Percentiles rank a stretch among this genome's conserved stretches.
These are phyloP conservation scores for Eudorina sp. DNA, from an alignment of 139 green algal genomes.

Conservation along the genomic window DNA sequence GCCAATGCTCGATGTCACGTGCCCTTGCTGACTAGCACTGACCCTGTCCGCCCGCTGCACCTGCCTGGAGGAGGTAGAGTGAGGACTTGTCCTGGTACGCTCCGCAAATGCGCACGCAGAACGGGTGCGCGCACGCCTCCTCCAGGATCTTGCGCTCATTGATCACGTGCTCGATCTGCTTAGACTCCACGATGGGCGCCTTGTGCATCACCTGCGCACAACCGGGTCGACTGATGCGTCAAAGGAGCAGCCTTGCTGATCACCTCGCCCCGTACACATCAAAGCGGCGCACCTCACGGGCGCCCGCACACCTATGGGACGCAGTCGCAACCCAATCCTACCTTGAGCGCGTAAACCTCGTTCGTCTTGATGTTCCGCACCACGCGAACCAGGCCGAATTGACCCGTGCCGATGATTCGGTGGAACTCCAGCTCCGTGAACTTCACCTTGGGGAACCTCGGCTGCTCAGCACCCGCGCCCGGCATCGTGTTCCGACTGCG, in stretches of 20 bases:
- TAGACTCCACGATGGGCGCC: constrained; percentile 78
- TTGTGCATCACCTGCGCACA: constrained; percentile 84
- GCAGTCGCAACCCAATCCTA: too few species aligned
- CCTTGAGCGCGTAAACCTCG: constrained; percentile 83
- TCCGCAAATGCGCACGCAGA: constrained; percentile 74
- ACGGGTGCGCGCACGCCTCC: constrained; percentile 64
- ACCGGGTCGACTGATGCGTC: too few species aligned
- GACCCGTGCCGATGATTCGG: constrained; percentile 79
- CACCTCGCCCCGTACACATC: too few species aligned
- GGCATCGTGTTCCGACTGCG: constrained; percentile 43
- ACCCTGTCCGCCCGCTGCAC: too few species aligned
- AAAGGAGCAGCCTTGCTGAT: background rate
- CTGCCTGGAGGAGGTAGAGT: constrained; percentile 79
- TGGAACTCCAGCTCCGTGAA: constrained; percentile 79
- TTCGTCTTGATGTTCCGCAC: constrained; percentile 76
- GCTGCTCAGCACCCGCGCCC: background rate
- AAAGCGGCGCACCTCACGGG: too few species aligned
- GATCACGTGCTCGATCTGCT: constrained; percentile 85
- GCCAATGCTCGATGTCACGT: too few species aligned
- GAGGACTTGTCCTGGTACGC: constrained; percentile 79
- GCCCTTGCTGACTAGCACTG: too few species aligned
- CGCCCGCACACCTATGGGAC: too few species aligned
- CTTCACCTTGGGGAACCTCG: constrained; percentile 63
- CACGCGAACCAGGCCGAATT: constrained; percentile 83
- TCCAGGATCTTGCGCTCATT: constrained; percentile 81